A percentile compares a stretch with the other conserved stretches of the same genome.
Conservation (phyloP, 148 eudicot genomes). For the Silene latifolia region DNA sequence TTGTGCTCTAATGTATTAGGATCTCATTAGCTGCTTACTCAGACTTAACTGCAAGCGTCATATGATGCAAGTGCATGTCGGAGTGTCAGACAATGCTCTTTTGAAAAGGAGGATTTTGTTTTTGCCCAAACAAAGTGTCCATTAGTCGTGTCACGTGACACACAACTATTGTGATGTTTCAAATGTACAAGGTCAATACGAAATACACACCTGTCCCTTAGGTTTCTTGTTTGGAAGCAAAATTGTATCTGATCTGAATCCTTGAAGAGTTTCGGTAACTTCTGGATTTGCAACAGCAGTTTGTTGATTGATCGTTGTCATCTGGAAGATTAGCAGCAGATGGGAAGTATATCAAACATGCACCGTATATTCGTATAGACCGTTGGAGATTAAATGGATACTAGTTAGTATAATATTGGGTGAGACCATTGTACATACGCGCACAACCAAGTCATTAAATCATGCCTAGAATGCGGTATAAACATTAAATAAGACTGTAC, state of each 20-base stretch:
- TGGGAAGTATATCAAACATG: not conserved
- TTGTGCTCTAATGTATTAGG: too few relatives aligned
- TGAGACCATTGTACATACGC: too few relatives aligned
- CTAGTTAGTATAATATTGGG: too few relatives aligned
- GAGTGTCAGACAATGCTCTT: not conserved
- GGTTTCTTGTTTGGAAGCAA: conserved; percentile 58
- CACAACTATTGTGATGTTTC: too few relatives aligned
- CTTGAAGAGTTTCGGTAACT: conserved; percentile 49
- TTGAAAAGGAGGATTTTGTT: not conserved
- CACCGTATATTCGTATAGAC: too few relatives aligned
- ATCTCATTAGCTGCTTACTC: too few relatives aligned
- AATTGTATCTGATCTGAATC: conserved; percentile 62
- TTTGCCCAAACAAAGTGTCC: not conserved
- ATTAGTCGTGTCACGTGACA: too few relatives aligned
- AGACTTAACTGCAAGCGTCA: too few relatives aligned
- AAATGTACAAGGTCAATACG: too few relatives aligned
- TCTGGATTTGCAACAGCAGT: conserved; percentile 53
- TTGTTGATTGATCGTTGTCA: conserved; percentile 76
- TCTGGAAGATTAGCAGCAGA: conserved; percentile 30
- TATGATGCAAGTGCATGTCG: not conserved
- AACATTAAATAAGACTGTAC: not conserved
- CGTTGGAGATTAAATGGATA: too few relatives aligned
- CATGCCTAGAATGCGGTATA: too few relatives aligned
- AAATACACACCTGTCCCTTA: conserved; percentile 53
- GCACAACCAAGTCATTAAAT: too few relatives aligned